Conservation (phyloP, 2,329 filamentous ascomycete species). For the Fonsecaea erecta region DNA sequence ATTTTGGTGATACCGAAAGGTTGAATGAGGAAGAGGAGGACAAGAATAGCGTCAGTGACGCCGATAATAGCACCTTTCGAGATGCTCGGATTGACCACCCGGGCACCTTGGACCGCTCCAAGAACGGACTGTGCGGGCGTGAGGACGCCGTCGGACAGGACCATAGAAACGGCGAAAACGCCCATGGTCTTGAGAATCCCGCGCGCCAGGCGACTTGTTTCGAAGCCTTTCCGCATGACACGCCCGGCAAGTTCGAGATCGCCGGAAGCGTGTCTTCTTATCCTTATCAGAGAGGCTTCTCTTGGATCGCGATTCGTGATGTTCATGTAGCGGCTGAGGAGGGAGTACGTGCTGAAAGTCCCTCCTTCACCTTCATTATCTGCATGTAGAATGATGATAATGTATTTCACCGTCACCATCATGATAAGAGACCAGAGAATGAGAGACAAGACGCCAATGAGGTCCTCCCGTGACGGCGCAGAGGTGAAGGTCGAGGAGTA, state of each 20-base stretch:
- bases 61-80: slow-evolving; percentile 55
- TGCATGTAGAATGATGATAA: slow-evolving; percentile 58
- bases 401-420: slow-evolving; percentile 64
- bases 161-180: slow-evolving; percentile 59
- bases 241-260: slow-evolving; percentile 52
- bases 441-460: slow-evolving; percentile 60
- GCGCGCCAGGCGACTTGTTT: slow-evolving; percentile 53
- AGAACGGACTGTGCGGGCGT: slow-evolving; percentile 63
- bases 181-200: slow-evolving; percentile 57
- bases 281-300: slow-evolving; percentile 53
- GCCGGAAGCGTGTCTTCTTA: slow-evolving; percentile 52
- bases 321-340: slow-evolving; percentile 58
- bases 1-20: slow-evolving; percentile 60
- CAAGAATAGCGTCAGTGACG: slow-evolving; percentile 58
- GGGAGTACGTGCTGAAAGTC: slow-evolving; percentile 60
- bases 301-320: slow-evolving; percentile 59
- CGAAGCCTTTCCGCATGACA: slow-evolving; percentile 52
- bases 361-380: slow-evolving; percentile 64
- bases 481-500: slow-evolving; percentile 59
- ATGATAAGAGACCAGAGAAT: slow-evolving; percentile 61
- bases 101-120: slow-evolving; percentile 60
- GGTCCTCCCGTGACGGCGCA: slow-evolving; percentile 51
- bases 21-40: slow-evolving; percentile 59
- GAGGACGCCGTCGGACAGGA: slow-evolving; percentile 61
- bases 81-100: slow-evolving; percentile 55